Conservation (phyloP, 345 rosid genomes). For the Lenwebbia sp. region DNA sequence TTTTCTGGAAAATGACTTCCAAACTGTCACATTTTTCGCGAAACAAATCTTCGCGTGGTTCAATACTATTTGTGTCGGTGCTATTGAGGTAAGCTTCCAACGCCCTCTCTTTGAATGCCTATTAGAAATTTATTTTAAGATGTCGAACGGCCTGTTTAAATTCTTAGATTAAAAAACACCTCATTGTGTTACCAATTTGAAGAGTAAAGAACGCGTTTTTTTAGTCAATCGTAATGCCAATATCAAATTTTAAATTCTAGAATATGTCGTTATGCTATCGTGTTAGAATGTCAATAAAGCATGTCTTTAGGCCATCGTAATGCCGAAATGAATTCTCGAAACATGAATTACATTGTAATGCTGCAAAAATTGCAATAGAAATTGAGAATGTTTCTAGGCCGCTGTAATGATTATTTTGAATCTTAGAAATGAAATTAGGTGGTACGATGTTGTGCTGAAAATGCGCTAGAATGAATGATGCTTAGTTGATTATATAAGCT, state of each 20-base stretch:
- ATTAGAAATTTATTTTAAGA: not conserved
- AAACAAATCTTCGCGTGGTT: no score
- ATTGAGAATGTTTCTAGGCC: not conserved
- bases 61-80: no score
- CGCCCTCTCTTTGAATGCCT: not conserved
- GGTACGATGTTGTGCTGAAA: not conserved
- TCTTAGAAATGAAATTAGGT: not conserved
- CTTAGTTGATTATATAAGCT: not conserved
- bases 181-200: not conserved
- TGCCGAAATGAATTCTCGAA: not conserved
- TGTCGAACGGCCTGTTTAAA: not conserved
- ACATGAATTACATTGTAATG: not conserved
- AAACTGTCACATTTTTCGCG: no score
- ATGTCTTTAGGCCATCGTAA: not conserved
- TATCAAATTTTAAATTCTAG: not conserved
- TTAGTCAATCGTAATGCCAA: not conserved
- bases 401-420: not conserved
- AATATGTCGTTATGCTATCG: not conserved
- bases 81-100: not conserved
- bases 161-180: no score
- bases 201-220: not conserved
- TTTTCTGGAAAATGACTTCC: no score
- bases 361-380: not conserved
- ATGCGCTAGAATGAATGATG: not conserved
- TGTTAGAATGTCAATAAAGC: not conserved